phyloP scores from a whole-genome alignment of 345 rosid species.

The Ricinus communis region DNA sequence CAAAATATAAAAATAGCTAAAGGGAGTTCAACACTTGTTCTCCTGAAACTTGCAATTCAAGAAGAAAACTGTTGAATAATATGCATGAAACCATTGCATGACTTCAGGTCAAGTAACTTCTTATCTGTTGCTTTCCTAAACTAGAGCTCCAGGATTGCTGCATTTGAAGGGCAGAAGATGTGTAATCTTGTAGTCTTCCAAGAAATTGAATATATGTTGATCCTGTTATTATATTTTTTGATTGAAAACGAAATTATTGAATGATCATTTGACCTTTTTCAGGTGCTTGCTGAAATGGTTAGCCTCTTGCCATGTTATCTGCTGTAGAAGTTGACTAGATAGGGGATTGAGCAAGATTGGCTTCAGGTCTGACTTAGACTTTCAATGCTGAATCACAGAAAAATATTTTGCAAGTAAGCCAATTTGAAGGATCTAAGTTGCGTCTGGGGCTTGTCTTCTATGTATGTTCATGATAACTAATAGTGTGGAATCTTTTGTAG shows the following conservation, averaged over 20 bases:
- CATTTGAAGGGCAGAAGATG: neutral
- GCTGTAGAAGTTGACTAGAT: slow-evolving; percentile 4
- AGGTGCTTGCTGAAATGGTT: slow-evolving; percentile 3
- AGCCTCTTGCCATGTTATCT: slow-evolving; percentile 11
- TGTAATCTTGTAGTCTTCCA: neutral
- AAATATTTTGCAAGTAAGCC: slow-evolving; percentile 16
- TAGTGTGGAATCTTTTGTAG: slow-evolving; percentile 1
- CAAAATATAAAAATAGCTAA: no score
- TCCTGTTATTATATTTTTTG: neutral
- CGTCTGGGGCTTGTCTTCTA: slow-evolving; percentile 13
- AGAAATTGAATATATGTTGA: neutral
- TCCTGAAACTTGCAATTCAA: no score
- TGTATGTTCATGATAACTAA: neutral
- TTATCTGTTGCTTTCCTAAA: no score
- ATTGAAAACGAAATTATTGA: neutral
- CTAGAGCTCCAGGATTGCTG: neutral
- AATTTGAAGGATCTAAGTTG: slow-evolving; percentile 4
- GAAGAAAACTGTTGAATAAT: no score
- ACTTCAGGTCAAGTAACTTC: neutral
- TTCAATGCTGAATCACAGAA: neutral
- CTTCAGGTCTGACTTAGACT: slow-evolving; percentile 6
- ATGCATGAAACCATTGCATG: neutral
- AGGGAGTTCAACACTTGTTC: no score
- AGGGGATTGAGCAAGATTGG: slow-evolving; percentile 8
- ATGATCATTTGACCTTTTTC: neutral